These are phyloP conservation scores for Eucalyptus victrix DNA, from an alignment of 345 rosid genomes.

Conservation along the genomic window DNA sequence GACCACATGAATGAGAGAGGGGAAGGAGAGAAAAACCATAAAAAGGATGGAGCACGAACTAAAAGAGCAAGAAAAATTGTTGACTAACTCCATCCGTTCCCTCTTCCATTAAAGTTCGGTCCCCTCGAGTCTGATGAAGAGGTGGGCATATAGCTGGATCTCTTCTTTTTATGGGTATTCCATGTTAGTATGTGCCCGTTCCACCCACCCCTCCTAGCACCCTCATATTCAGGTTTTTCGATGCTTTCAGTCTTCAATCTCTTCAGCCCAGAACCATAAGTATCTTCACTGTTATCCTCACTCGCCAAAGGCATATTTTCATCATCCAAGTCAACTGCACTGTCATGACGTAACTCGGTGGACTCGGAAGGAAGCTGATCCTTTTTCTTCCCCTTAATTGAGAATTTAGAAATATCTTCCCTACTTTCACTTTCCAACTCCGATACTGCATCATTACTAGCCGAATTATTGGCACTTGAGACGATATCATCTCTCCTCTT, in stretches of 20 bases:
- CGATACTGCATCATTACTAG: conserved; percentile 17
- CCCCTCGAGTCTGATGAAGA: conserved; percentile 75
- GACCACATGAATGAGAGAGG: not conserved
- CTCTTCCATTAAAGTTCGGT: conserved; percentile 56
- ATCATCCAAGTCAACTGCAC: conserved; percentile 1
- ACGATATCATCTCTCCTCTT: not conserved
- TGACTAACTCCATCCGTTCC: conserved; percentile 17
- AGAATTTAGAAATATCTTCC: not conserved
- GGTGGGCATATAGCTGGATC: conserved; percentile 60
- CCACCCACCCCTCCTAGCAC: conserved; percentile 13
- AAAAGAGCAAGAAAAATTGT: not conserved
- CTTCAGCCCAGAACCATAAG: conserved; percentile 22
- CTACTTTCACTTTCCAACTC: conserved; percentile 1
- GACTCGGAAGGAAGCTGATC: not conserved
- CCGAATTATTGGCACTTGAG: not conserved
- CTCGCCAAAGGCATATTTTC: conserved; percentile 28
- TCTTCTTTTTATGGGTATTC: conserved; percentile 79
- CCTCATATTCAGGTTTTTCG: conserved; percentile 27
- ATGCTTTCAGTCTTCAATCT: conserved; percentile 10
- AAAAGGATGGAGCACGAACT: not conserved
- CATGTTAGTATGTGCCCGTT: conserved; percentile 43
- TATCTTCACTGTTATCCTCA: conserved; percentile 69
- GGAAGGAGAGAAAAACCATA: not conserved
- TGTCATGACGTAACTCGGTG: not conserved
- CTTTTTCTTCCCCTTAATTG: not conserved